Evolutionary conservation across 148 eudicot species (phyloP).

Genomic region (Linanthus parryae): DNA sequence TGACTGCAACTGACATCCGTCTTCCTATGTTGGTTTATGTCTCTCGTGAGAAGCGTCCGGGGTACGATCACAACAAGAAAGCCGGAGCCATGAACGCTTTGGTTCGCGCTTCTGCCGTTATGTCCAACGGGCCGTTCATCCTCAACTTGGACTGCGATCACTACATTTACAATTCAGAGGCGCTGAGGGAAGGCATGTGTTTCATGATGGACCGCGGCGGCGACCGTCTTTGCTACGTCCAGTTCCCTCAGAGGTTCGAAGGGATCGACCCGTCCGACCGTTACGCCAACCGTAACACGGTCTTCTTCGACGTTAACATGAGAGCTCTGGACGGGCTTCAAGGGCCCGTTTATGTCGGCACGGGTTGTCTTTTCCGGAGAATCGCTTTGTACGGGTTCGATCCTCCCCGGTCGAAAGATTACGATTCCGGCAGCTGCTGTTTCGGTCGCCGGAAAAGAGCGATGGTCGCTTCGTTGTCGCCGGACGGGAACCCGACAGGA

Average conservation of each 20-base stretch:
- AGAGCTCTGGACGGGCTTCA: constrained; percentile 85
- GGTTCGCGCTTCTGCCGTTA: constrained; percentile 84
- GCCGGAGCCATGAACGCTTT: constrained; percentile 94
- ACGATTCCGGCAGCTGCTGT: constrained; percentile 48
- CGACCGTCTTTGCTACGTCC: constrained; percentile 77
- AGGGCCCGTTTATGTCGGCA: constrained; percentile 92
- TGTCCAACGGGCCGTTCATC: constrained; percentile 90
- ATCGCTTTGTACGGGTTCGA: constrained; percentile 84
- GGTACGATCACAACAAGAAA: constrained; percentile 90
- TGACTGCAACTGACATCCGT: constrained; percentile 65
- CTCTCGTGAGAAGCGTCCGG: constrained; percentile 90
- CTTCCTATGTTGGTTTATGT: constrained; percentile 84
- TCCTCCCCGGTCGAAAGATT: constrained; percentile 66
- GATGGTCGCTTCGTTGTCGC: constrained; percentile 17
- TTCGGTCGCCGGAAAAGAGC: constrained; percentile 35
- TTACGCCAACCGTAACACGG: constrained; percentile 84
- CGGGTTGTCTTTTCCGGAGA: constrained; percentile 80
- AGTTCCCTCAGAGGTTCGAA: constrained; percentile 87
- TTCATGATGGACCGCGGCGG: constrained; percentile 97
- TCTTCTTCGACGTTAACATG: constrained; percentile 88
- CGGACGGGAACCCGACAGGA: constrained; percentile 56
- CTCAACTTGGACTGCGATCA: constrained; percentile 87
- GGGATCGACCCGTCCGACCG: constrained; percentile 92
- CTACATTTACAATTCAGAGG: constrained; percentile 77
- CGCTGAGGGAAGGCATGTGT: constrained; percentile 87